Evolutionary conservation across 2,329 filamentous ascomycete genomes (phyloP), one percentile per base, ranked within the genome.

Genomic region (Thelonectria rubi): DNA sequence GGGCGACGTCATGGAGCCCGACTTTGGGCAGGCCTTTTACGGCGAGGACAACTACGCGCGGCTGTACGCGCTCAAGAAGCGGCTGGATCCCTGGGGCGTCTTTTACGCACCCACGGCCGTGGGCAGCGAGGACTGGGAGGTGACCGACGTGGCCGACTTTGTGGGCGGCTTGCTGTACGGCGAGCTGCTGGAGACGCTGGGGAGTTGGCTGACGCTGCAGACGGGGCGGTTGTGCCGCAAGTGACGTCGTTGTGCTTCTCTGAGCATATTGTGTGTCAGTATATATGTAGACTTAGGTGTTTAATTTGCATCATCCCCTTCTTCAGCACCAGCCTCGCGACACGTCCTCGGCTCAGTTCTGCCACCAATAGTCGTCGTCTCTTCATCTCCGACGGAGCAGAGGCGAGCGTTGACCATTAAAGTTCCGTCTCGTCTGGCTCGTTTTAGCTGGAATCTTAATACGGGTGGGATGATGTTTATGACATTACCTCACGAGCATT

Each of bases 1-100:
- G 63, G 74, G 73, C 5, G 72, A 76, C 40, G 67, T 75, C 15
- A 70, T 70, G 62, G 72, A 77, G 55, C 72, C 71, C 26, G 66
- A 74, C 17, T 76, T 74, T 51, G 65, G 45, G 8, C 57, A 72
- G 52, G 55, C 69, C 2, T 77, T 77, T 48, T 77, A 72, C 51
- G 75, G 75, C 20, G 51, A 54, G 14, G 56, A 63, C 14, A 53
- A 70, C 47, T 77, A 76, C 50, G 63, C 63, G 14, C 55, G 66
- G 3, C 67, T 76, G 12, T 61, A 71, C n/a, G 62, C 62, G 18
- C 64, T 74, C 32, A 77, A 77, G 71, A 65, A 72, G 49, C 69
- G 72, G 65, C 63, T 73, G 18, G 75, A 77, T 37, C 75, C 75
- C 1, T 51, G 63, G 30, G 63, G 64, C 6, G 50, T 76, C 1